A percentile compares a stretch with the other conserved stretches of the same genome.
Evolutionary conservation across 2,329 filamentous ascomycete species (phyloP).

Genomic region (Xylaria sp.): DNA sequence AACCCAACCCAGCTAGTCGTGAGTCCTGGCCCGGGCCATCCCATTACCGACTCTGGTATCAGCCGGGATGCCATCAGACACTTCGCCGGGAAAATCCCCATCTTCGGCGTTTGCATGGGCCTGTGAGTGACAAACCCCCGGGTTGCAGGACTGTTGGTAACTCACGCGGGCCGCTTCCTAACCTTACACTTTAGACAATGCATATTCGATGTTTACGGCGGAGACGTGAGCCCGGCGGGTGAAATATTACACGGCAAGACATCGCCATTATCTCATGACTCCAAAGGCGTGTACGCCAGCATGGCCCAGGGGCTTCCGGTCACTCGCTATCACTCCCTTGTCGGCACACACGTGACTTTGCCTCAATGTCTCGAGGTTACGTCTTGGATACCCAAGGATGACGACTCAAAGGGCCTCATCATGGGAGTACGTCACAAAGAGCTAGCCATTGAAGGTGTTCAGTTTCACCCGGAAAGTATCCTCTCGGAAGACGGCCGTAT

Average conservation of each 20-base stretch:
- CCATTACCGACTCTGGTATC: conserved; percentile 86
- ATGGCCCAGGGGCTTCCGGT: conserved; percentile 82
- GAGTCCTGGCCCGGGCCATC: conserved; percentile 94
- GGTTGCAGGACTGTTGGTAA: not conserved
- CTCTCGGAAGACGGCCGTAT: conserved; percentile 83
- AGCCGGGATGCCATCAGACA: conserved; percentile 89
- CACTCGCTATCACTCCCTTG: conserved; percentile 94
- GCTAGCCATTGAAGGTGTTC: conserved; percentile 89
- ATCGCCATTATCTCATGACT: conserved; percentile 85
- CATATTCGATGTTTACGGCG: conserved; percentile 92
- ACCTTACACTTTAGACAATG: conserved; percentile 70
- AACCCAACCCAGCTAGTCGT: conserved; percentile 93
- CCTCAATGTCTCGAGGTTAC: conserved; percentile 86
- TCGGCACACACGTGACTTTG: conserved; percentile 86
- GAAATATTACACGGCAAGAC: conserved; percentile 98
- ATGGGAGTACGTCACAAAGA: conserved; percentile 97
- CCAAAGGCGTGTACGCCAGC: conserved; percentile 87
- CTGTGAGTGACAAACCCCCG: conserved; percentile 64
- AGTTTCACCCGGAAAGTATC: conserved; percentile 98
- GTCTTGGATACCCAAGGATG: conserved; percentile 82
- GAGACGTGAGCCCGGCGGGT: conserved; percentile 87
- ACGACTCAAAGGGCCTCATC: conserved; percentile 83
- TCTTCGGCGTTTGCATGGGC: conserved; percentile 98
- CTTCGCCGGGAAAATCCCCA: conserved; percentile 92
- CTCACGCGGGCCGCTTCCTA: conserved; percentile 16